These are phyloP conservation scores for Hypoxylon crocopeplum DNA, from an alignment of 495 filamentous ascomycete species.

Conservation along the genomic window DNA sequence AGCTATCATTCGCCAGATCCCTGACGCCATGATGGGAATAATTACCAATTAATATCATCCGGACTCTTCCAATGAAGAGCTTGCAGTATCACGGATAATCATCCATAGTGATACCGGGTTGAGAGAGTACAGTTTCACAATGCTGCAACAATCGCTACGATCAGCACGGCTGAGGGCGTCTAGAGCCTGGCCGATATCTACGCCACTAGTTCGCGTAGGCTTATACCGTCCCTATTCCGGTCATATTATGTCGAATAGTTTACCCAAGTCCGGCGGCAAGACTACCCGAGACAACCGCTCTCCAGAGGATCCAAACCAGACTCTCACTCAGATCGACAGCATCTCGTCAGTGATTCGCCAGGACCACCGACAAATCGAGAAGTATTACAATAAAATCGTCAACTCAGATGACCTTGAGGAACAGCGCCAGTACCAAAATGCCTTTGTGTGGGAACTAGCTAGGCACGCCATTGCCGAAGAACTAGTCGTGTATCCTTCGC, in stretches of 20 bases:
- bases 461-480: slow-evolving; percentile 72
- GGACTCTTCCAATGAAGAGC: neutral
- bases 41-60: slow-evolving; percentile 3
- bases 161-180: neutral
- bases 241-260: neutral
- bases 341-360: slow-evolving; percentile 52
- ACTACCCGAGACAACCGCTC: neutral
- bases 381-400: slow-evolving; percentile 64
- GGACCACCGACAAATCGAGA: slow-evolving; percentile 69
- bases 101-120: neutral
- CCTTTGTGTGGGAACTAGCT: slow-evolving; percentile 75
- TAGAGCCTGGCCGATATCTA: neutral
- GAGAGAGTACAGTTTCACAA: slow-evolving; percentile 5
- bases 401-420: slow-evolving; percentile 54
- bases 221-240: slow-evolving; percentile 17
- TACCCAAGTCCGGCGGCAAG: too few species aligned
- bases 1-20: slow-evolving; percentile 4
- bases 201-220: neutral
- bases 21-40: slow-evolving; percentile 20
- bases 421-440: slow-evolving; percentile 64
- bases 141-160: slow-evolving; percentile 18
- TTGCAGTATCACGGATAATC: neutral
- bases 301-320: neutral
- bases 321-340: slow-evolving; percentile 4
- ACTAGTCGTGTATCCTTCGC: slow-evolving; percentile 71